phyloP scores from a whole-genome alignment of 768 basidiomycete species.

The Daedaleopsis nitida region DNA sequence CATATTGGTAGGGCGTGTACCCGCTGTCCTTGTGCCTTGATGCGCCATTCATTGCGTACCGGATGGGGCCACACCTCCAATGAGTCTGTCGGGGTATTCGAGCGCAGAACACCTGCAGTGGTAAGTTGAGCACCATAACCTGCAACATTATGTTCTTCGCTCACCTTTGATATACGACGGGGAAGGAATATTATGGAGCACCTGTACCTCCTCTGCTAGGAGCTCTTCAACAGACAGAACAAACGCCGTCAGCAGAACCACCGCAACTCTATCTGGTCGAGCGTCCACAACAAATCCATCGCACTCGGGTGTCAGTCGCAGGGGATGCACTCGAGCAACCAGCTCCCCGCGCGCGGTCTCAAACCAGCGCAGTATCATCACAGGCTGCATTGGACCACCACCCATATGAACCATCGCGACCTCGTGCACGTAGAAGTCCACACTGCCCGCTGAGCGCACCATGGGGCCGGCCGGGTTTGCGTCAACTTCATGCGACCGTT shows the following conservation, averaged over 20 bases:
- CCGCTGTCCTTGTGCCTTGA: not conserved
- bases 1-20: constrained; percentile 34
- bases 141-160: too few relatives aligned
- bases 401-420: not conserved
- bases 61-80: not conserved
- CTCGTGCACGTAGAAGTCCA: not conserved
- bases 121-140: too few relatives aligned
- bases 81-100: too few relatives aligned
- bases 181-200: not conserved
- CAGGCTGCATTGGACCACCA: too few relatives aligned
- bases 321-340: not conserved
- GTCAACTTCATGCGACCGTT: not conserved
- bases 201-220: not conserved
- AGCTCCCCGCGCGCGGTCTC: not conserved
- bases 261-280: not conserved
- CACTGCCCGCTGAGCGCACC: too few relatives aligned
- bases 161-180: not conserved
- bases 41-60: not conserved
- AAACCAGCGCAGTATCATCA: not conserved
- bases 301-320: not conserved
- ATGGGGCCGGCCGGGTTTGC: not conserved
- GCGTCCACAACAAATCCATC: not conserved
- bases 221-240: not conserved
- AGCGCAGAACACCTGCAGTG: too few relatives aligned
- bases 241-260: not conserved